Conservation (phyloP, 306 rosid genomes). For the Cucurbita maxima region DNA sequence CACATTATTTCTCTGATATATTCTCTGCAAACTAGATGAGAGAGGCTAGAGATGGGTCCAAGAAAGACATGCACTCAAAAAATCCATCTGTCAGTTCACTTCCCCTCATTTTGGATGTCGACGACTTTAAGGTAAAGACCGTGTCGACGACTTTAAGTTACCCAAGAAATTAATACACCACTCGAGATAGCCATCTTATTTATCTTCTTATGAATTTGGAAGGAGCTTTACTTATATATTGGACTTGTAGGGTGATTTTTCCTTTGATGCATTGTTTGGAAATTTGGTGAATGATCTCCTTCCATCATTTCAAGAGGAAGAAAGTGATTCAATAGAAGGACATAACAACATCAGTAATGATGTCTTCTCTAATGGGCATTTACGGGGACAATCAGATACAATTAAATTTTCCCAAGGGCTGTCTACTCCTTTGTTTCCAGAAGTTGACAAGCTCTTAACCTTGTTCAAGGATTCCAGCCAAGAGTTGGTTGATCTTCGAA, state of each 20-base stretch:
- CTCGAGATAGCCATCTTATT: background rate
- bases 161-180: background rate
- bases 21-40: constrained; percentile 37
- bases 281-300: constrained; percentile 82
- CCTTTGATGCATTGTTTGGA: constrained; percentile 88
- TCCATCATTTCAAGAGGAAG: constrained; percentile 71
- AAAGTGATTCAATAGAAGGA: constrained; percentile 48
- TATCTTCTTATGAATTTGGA: background rate
- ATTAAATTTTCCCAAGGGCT: constrained; percentile 38
- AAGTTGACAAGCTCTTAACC: constrained; percentile 72
- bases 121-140: constrained; percentile 70
- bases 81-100: constrained; percentile 37
- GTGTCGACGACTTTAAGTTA: background rate
- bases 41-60: constrained; percentile 42
- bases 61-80: constrained; percentile 16
- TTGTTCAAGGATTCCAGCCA: constrained; percentile 82
- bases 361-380: constrained; percentile 47
- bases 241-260: constrained; percentile 67
- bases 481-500: constrained; percentile 84
- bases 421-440: constrained; percentile 61
- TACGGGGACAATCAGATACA: constrained; percentile 33
- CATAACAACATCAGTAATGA: constrained; percentile 25
- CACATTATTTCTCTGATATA: background rate
- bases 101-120: constrained; percentile 78
- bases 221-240: background rate